Evolutionary conservation across 257 asterid species (phyloP), one percentile per base, ranked within the genome.

Genomic region (Voacanga thouarsii): DNA sequence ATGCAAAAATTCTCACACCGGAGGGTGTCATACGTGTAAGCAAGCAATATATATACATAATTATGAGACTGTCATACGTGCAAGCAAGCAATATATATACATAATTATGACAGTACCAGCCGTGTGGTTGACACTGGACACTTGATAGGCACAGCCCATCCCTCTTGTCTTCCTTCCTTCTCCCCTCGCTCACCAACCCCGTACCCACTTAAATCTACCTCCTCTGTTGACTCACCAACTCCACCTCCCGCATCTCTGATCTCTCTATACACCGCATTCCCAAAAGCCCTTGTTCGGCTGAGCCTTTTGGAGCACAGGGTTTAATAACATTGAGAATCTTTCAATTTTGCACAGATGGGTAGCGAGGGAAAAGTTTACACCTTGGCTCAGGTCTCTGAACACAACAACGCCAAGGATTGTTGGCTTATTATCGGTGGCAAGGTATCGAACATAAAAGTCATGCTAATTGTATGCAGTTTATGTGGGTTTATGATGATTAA

Each of bases 351-450:
- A 28, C 39, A 67, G 77, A 92, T 91, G 97, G 93, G 92, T 19
- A 57, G 79, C 55, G 83, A 79, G 44, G 74, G 65, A 57, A 91
- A 86, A 76, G 84, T 89, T 44, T 90, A 64, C 72, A 87, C 89
- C 73, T 80, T 94, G 85, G 89, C 92, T 18, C 92, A 94, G 89
- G 88, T 92, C 73, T 86, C 97, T 44, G 83, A 89, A 85, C 98
- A 94, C 91, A 91, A 84, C 89, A 83, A 84, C 82, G 66, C 81
- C 76, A 91, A 89, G 87, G 98, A 94, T 75, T 92, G 97, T 72
- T 94, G 97, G 98, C 88, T 94, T 75, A 9, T 89, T 69, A 92
- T 92, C 74, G 77, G 43, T 43, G 97, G 97, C 84, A 90, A 90
- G 97, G 96, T 92, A 68, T 72, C 7, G 53, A 47, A 59, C 6